A percentile compares a stretch with the other conserved stretches of the same genome.
These are phyloP conservation scores for Diaporthe sp. DNA, from an alignment of 2,329 filamentous ascomycete species.

Conservation along the genomic window DNA sequence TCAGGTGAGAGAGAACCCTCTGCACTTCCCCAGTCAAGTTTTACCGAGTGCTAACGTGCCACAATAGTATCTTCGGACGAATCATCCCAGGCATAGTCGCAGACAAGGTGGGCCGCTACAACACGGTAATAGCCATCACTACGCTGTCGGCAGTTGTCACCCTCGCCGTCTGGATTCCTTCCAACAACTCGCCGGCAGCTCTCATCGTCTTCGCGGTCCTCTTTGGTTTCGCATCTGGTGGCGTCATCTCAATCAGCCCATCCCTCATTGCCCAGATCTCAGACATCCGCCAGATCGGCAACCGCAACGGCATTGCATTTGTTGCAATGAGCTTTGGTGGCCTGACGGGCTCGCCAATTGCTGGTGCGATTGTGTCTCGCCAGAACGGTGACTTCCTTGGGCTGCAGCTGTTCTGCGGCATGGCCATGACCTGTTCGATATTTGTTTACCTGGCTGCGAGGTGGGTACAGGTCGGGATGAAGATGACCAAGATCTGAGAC, in stretches of 20 bases:
- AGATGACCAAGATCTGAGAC: constrained; percentile 43
- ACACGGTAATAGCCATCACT: constrained; percentile 61
- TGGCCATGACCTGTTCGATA: constrained; percentile 52
- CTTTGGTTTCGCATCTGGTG: constrained; percentile 76
- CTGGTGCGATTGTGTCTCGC: constrained; percentile 61
- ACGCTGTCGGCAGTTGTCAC: constrained; percentile 55
- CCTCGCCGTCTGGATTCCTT: constrained; percentile 59
- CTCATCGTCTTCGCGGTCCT: constrained; percentile 72
- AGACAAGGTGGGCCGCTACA: constrained; percentile 56
- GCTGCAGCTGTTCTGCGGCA: constrained; percentile 69
- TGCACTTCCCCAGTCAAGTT: not conserved
- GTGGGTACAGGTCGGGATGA: constrained; percentile 46
- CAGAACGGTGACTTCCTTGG: constrained; percentile 62
- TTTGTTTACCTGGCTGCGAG: constrained; percentile 46
- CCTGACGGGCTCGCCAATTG: constrained; percentile 71
- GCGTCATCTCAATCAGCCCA: constrained; percentile 71
- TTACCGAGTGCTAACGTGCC: not conserved
- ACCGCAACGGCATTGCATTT: constrained; percentile 70
- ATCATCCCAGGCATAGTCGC: constrained; percentile 65
- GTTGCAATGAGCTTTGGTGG: constrained; percentile 68
- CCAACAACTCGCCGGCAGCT: constrained; percentile 59
- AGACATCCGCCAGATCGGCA: constrained; percentile 70
- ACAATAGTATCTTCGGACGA: constrained; percentile 61
- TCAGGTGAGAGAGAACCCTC: constrained; percentile 53
- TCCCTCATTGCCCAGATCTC: constrained; percentile 72